phyloP scores from a whole-genome alignment of 208 protist species.

The Leishmania tarentolae region DNA sequence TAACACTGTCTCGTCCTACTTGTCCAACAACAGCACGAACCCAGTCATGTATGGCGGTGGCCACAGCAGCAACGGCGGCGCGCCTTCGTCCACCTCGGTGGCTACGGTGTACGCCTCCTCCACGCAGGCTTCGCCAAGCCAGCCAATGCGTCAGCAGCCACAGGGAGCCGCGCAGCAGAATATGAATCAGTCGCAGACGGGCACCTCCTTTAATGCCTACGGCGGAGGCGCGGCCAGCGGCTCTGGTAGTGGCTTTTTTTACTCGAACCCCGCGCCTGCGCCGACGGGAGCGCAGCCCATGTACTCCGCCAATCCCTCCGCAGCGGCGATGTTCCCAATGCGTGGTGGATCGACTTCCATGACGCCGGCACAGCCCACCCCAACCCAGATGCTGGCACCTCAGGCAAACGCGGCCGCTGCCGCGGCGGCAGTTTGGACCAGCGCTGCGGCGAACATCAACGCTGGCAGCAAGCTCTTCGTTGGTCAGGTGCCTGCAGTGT shows the following conservation, averaged over 20 bases:
- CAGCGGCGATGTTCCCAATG: constrained; percentile 28
- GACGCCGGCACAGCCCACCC: neutral
- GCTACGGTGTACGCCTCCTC: constrained; percentile 27
- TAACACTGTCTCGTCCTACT: constrained; percentile 9
- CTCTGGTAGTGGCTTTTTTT: constrained; percentile 22
- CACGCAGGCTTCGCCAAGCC: constrained; percentile 6
- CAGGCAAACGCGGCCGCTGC: constrained; percentile 6
- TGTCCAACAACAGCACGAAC: constrained; percentile 11
- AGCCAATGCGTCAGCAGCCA: constrained; percentile 2
- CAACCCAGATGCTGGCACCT: constrained; percentile 24
- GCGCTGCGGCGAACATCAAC: constrained; percentile 42
- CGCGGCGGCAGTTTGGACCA: constrained; percentile 19
- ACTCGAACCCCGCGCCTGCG: constrained; percentile 6
- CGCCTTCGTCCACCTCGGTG: constrained; percentile 4
- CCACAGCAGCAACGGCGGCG: constrained; percentile 11
- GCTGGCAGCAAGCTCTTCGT: constrained; percentile 86
- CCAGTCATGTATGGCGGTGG: constrained; percentile 26
- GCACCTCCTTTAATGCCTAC: constrained; percentile 19
- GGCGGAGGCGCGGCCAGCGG: neutral
- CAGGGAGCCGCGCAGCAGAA: constrained; percentile 21
- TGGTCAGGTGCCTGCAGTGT: constrained; percentile 85
- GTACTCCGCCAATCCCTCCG: constrained; percentile 23
- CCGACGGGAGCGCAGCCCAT: constrained; percentile 21
- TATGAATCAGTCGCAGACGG: constrained; percentile 10
- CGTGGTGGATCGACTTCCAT: constrained; percentile 17